phyloP scores from a whole-genome alignment of 2,329 filamentous ascomycete genomes.

The Fusarium beomiforme region DNA sequence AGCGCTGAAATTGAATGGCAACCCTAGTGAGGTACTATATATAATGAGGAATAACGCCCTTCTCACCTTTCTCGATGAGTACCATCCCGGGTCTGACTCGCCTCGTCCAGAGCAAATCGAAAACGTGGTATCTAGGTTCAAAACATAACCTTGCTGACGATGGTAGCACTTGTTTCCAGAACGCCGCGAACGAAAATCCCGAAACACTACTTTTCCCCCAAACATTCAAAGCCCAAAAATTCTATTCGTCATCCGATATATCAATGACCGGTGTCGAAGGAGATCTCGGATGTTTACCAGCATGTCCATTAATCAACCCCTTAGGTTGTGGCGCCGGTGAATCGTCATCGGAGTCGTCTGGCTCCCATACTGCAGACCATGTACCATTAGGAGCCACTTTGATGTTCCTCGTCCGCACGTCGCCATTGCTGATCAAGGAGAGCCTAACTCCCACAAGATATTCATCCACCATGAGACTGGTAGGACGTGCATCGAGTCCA shows the following conservation, averaged over 20 bases:
- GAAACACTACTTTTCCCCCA: background rate
- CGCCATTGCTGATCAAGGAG: constrained; percentile 53
- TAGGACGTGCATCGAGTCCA: constrained; percentile 77
- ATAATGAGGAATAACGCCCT: background rate
- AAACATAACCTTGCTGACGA: constrained; percentile 24
- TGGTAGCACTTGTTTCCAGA: constrained; percentile 22
- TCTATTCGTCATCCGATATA: constrained; percentile 42
- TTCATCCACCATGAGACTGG: constrained; percentile 74
- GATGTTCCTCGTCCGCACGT: constrained; percentile 45
- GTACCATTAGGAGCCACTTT: constrained; percentile 44
- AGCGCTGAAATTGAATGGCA: background rate
- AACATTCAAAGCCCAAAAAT: background rate
- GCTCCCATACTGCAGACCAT: constrained; percentile 48
- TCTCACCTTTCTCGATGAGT: background rate
- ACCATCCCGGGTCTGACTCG: background rate
- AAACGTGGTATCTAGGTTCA: constrained; percentile 33
- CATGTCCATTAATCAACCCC: background rate
- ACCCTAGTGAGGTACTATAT: background rate
- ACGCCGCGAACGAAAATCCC: constrained; percentile 11
- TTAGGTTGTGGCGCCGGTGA: constrained; percentile 19
- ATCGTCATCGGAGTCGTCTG: constrained; percentile 43
- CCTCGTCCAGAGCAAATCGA: background rate
- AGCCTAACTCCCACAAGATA: constrained; percentile 74
- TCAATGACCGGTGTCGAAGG: constrained; percentile 39
- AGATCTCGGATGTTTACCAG: constrained; percentile 17